These are phyloP conservation scores for Diplocarpon mali DNA, from an alignment of 2,329 filamentous ascomycete species.

Conservation along the genomic window DNA sequence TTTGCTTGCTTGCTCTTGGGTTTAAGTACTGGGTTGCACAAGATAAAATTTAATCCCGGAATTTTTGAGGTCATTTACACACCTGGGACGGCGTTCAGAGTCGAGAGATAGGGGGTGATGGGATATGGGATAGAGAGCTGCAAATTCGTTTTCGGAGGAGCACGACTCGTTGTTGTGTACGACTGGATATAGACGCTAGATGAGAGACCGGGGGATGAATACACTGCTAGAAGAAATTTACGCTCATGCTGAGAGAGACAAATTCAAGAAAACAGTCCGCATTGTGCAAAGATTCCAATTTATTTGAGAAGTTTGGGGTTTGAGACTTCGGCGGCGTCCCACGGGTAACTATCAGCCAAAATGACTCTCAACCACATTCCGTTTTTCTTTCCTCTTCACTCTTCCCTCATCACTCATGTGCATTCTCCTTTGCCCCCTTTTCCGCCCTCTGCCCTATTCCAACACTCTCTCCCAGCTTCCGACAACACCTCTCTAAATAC, in stretches of 20 bases:
- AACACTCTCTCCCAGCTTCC: background rate
- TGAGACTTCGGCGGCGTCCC: too few species aligned
- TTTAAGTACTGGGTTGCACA: background rate
- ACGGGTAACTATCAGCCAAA: too few species aligned
- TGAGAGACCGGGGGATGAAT: background rate
- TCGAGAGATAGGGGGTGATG: background rate
- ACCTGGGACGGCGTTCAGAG: slow-evolving; percentile 1
- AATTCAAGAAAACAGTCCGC: background rate
- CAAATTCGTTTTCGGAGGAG: background rate
- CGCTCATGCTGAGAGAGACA: background rate
- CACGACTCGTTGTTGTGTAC: background rate
- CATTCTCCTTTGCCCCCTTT: too few species aligned
- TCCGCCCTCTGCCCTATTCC: background rate
- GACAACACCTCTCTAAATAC: slow-evolving; percentile 19
- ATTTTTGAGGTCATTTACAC: background rate
- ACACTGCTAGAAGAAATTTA: background rate
- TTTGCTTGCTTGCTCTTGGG: background rate
- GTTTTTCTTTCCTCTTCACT: too few species aligned
- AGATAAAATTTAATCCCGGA: slow-evolving; percentile 3
- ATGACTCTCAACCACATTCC: too few species aligned
- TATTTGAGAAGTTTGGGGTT: too few species aligned
- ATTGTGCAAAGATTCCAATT: background rate
- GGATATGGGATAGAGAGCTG: background rate
- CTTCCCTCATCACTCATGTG: too few species aligned
- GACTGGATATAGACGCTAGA: too few species aligned